These are phyloP conservation scores for Creolimax fragrantissima DNA, from an alignment of 78 protist genomes.

Conservation along the genomic window DNA sequence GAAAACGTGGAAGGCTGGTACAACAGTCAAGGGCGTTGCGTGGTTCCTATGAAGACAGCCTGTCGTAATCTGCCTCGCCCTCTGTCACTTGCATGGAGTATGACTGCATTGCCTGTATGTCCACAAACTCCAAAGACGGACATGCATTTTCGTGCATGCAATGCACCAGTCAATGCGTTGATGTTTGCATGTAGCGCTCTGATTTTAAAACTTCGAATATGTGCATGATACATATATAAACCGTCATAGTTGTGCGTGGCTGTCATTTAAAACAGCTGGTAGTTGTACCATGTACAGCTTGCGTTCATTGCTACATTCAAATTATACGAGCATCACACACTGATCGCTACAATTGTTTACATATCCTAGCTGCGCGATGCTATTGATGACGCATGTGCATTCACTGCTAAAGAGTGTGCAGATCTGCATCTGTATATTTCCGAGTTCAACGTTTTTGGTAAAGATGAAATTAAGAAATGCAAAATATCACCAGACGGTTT, in stretches of 20 bases:
- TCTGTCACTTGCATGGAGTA: not conserved
- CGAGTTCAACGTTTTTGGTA: conserved; percentile 2
- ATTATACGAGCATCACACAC: too few species aligned
- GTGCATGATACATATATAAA: too few species aligned
- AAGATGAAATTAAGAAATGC: conserved; percentile 18
- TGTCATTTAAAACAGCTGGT: too few species aligned
- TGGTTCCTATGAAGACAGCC: not conserved
- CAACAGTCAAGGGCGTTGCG: not conserved
- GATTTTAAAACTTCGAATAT: too few species aligned
- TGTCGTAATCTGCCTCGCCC: not conserved
- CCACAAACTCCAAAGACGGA: too few species aligned
- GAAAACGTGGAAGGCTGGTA: not conserved
- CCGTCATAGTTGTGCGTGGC: too few species aligned
- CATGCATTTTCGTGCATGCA: too few species aligned
- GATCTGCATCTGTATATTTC: not conserved
- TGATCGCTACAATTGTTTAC: too few species aligned
- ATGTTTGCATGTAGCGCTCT: too few species aligned
- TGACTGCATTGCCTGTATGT: not conserved
- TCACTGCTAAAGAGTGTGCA: not conserved
- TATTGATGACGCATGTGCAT: not conserved
- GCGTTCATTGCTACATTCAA: not conserved
- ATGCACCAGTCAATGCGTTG: not conserved
- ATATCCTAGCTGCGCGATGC: not conserved
- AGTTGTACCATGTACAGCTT: too few species aligned
- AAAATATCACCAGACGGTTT: conserved; percentile 51